A percentile compares a stretch with the other conserved stretches of the same genome.
These are phyloP conservation scores for Imleria badia DNA, from an alignment of 768 basidiomycete genomes.

Conservation along the genomic window DNA sequence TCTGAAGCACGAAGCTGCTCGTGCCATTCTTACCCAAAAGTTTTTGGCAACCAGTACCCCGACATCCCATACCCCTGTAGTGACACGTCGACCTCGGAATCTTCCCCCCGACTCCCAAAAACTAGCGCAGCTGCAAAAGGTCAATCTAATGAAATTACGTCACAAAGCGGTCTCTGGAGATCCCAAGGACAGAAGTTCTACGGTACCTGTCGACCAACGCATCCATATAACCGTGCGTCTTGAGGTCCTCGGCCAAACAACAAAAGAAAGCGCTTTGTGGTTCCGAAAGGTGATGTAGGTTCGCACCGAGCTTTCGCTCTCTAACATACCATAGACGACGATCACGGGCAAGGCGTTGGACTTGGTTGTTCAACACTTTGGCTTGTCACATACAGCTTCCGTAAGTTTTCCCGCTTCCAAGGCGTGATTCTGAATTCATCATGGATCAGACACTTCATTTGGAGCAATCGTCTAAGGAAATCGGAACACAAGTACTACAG, in stretches of 20 bases:
- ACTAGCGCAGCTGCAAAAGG: slow-evolving; percentile 50
- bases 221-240: slow-evolving; percentile 51
- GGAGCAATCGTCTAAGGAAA: slow-evolving; percentile 26
- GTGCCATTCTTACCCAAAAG: slow-evolving; percentile 52
- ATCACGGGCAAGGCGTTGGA: slow-evolving; percentile 65
- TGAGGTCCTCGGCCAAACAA: slow-evolving; percentile 26
- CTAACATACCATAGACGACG: slow-evolving; percentile 41
- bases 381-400: slow-evolving; percentile 3
- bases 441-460: slow-evolving; percentile 45
- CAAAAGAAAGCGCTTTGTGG: slow-evolving; percentile 58
- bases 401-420: slow-evolving; percentile 10
- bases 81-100: slow-evolving; percentile 29
- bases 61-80: slow-evolving; percentile 26
- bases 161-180: slow-evolving; percentile 67
- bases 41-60: slow-evolving; percentile 35
- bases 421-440: slow-evolving; percentile 15
- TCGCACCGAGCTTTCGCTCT: not conserved
- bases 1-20: slow-evolving; percentile 47
- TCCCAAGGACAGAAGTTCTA: slow-evolving; percentile 49
- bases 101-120: slow-evolving; percentile 52
- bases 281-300: slow-evolving; percentile 56
- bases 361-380: slow-evolving; percentile 36
- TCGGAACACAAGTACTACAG: slow-evolving; percentile 34
- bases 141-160: slow-evolving; percentile 74
- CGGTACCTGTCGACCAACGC: slow-evolving; percentile 53